Percentiles rank a stretch among this genome's conserved stretches.
Conservation (phyloP, 352 stramenopile genomes). For the Paralagenidium karlingii region DNA sequence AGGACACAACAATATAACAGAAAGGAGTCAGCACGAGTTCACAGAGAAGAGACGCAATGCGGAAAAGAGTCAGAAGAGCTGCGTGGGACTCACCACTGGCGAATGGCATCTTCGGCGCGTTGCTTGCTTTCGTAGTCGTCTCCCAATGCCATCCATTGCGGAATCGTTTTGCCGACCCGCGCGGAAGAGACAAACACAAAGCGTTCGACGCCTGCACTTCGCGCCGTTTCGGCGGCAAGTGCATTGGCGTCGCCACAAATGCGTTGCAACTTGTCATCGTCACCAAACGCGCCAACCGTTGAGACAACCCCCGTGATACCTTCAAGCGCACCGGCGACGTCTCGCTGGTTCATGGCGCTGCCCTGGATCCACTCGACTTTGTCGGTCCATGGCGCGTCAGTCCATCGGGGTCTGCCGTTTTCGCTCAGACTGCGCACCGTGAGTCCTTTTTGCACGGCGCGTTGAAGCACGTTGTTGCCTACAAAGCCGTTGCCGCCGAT, state of each 20-base stretch:
- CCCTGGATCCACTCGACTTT: constrained; percentile 82
- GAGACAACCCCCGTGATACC: constrained; percentile 75
- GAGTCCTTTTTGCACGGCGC: constrained; percentile 78
- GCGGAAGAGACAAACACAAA: constrained; percentile 90
- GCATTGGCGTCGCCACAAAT: constrained; percentile 84
- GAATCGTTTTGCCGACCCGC: constrained; percentile 67
- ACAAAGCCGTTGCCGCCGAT: constrained; percentile 85
- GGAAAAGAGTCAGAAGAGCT: neutral
- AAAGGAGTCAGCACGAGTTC: neutral
- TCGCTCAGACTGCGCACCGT: constrained; percentile 77
- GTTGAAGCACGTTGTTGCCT: constrained; percentile 83
- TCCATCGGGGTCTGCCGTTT: constrained; percentile 68
- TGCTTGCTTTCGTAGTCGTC: constrained; percentile 88
- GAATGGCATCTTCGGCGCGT: constrained; percentile 65
- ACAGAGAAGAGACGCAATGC: neutral
- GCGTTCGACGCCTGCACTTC: constrained; percentile 48
- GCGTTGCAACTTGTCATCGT: constrained; percentile 81
- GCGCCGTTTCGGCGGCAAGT: constrained; percentile 47
- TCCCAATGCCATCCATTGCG: constrained; percentile 61
- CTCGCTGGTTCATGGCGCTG: constrained; percentile 62
- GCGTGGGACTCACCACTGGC: constrained; percentile 19
- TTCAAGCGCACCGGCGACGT: constrained; percentile 53
- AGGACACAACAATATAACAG: neutral
- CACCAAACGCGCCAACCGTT: constrained; percentile 80
- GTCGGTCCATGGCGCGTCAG: constrained; percentile 67